Evolutionary conservation across 192 early-diverging fungal genomes (phyloP), one percentile per base, ranked within the genome.

Genomic region (Gamsiella multidivaricata): DNA sequence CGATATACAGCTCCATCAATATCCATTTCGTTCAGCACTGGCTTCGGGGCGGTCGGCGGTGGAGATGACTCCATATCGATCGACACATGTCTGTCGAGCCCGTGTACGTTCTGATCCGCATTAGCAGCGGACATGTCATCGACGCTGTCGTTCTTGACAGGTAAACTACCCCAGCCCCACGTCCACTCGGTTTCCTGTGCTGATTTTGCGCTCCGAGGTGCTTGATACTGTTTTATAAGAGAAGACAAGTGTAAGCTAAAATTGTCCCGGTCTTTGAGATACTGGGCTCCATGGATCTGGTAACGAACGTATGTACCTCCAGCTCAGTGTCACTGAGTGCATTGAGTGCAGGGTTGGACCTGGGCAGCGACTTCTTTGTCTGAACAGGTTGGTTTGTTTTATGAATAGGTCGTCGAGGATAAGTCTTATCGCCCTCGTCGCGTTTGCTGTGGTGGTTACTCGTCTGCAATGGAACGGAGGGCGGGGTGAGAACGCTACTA

Each of bases 161-260:
- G 91, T 25, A 92, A 63, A n/a, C 85, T 82, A 12, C 92, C 91
- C 92, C 92, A 93, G 2, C 82, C 80, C 92, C 92, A 93, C 25
- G 82, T 82, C 89, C 89, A 92, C 32, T 85, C 88, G 22, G 65
- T 34, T 15, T 63, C 58, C 28, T 50, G 61, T 2, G 54, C 28
- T 12, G 54, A 20, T 32, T 55, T 61, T 3, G 72, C 49, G 7
- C 45, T 60, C 12, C 65, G 23, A 11, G 74, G 74, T 4, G 74
- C 64, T 46, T 68, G 61, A 49, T 69, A 79, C 74, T 79, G 53
- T 61, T 20, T 61, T 3, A 54, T 54, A 34, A 20, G 18, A 12
- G 31, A 28, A 26, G n/a, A 12, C 10, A 46, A n/a, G 45, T 46
- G 39, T 41, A 41, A 10, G 39, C 17, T 18, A 46, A 10, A 9